These are phyloP conservation scores for Mangifera indica DNA, from an alignment of 345 rosid species.

Conservation along the genomic window DNA sequence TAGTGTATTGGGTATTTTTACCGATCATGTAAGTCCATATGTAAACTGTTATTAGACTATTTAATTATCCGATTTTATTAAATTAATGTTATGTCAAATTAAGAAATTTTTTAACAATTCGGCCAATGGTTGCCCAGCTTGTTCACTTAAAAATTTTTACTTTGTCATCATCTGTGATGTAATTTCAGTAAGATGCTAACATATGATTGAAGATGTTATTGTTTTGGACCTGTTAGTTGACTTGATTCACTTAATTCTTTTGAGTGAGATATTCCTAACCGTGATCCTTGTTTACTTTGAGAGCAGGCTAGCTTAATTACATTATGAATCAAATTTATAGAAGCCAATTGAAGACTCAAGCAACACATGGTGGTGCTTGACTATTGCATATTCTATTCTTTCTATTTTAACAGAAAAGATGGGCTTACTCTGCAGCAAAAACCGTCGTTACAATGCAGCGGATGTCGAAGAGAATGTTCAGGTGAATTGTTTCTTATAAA, in stretches of 20 bases:
- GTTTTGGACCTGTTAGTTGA: conserved; percentile 3
- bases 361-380: conserved; percentile 31
- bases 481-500: conserved; percentile 36
- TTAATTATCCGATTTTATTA: too few relatives aligned
- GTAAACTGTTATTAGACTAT: too few relatives aligned
- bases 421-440: conserved; percentile 93
- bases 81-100: too few relatives aligned
- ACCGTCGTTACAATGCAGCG: conserved; percentile 52
- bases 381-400: conserved; percentile 44
- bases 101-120: too few relatives aligned
- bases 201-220: neutral
- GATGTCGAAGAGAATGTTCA: conserved; percentile 82
- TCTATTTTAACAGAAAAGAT: conserved; percentile 45
- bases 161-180: neutral
- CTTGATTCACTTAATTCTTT: neutral
- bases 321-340: conserved; percentile 21
- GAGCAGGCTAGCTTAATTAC: conserved; percentile 25
- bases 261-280: conserved; percentile 10
- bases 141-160: neutral
- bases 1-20: too few relatives aligned
- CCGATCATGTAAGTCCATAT: too few relatives aligned
- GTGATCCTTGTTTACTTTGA: conserved; percentile 17
- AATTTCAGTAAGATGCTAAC: neutral
- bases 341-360: conserved; percentile 23
- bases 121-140: neutral